A percentile compares a stretch with the other conserved stretches of the same genome.
Evolutionary conservation across 805 yeast genomes (phyloP).

Genomic region (Yamadazyma scolyti): DNA sequence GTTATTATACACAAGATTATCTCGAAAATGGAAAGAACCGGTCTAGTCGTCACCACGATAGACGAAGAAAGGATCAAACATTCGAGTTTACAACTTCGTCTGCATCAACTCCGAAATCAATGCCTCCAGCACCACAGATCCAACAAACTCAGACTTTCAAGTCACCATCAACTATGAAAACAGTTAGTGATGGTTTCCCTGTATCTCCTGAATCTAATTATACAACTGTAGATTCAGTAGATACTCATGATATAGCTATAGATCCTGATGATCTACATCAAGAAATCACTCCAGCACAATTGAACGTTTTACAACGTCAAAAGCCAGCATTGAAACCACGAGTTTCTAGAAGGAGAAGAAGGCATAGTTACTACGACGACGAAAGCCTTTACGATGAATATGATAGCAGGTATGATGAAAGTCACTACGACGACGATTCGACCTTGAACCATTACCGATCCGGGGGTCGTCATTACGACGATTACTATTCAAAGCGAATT

Average conservation of each 20-base stretch:
- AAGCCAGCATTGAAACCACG: constrained; percentile 2
- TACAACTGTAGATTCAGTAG: constrained; percentile 5
- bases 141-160: not conserved
- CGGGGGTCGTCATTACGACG: no score
- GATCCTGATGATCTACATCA: constrained; percentile 28
- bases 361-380: constrained; percentile 1
- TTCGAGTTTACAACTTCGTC: no score
- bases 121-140: not conserved
- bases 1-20: constrained; percentile 36
- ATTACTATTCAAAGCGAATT: no score
- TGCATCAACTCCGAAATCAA: not conserved
- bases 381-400: not conserved
- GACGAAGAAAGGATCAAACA: not conserved
- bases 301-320: constrained; percentile 19
- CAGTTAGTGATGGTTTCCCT: not conserved
- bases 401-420: constrained; percentile 1
- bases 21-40: constrained; percentile 19
- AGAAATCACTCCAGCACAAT: constrained; percentile 38
- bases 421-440: constrained; percentile 1
- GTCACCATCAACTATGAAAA: not conserved
- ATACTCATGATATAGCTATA: constrained; percentile 5
- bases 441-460: no score
- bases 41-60: constrained; percentile 1
- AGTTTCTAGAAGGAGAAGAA: constrained; percentile 3
- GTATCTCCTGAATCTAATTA: constrained; percentile 8